These are phyloP conservation scores for Brassica hybrid DNA, from an alignment of 441 rosid genomes.

Conservation along the genomic window DNA sequence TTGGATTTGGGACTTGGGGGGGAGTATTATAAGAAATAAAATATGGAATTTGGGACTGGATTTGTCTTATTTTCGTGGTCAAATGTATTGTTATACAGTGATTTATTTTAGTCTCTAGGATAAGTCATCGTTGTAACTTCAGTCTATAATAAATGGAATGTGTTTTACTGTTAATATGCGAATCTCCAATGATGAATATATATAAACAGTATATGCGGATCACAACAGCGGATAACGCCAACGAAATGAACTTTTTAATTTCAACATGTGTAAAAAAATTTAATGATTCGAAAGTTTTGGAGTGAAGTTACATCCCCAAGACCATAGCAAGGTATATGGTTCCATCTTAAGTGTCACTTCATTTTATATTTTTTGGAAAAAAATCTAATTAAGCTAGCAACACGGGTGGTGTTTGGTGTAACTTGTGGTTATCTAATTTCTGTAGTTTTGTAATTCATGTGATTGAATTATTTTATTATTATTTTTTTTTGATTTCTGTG, in stretches of 20 bases:
- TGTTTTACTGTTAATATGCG: background rate
- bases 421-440: background rate
- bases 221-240: no score
- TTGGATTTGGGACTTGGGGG: background rate
- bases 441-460: background rate
- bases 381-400: background rate
- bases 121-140: constrained; percentile 7
- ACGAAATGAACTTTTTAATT: no score
- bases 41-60: background rate
- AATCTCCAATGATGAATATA: constrained; percentile 1
- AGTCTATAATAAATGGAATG: constrained; percentile 8
- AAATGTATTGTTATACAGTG: background rate
- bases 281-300: background rate
- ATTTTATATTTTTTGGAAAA: background rate
- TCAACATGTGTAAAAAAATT: background rate
- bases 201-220: no score
- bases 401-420: background rate
- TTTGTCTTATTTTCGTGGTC: background rate
- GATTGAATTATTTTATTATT: background rate
- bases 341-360: background rate
- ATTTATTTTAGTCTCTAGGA: background rate
- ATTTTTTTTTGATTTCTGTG: background rate
- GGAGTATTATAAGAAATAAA: background rate
- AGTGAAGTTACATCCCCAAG: background rate
- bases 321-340: background rate